phyloP scores from a whole-genome alignment of 2,329 filamentous ascomycete species.

The Colletotrichum aenigma region DNA sequence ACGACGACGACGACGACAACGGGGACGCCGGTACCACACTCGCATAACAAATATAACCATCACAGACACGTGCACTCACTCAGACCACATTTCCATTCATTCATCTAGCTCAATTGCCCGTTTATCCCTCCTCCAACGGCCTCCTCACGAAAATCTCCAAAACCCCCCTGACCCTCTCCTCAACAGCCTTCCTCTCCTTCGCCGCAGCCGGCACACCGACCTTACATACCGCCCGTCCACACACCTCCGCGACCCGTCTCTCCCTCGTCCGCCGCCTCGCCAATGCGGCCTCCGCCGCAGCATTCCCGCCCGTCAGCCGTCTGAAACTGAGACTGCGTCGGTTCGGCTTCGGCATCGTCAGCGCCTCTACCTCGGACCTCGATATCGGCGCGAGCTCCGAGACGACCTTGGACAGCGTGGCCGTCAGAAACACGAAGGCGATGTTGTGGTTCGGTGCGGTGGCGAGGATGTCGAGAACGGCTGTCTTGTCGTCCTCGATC shows the following conservation, averaged over 20 bases:
- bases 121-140: slow-evolving; percentile 13
- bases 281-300: slow-evolving; percentile 28
- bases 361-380: slow-evolving; percentile 37
- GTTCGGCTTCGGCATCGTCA: slow-evolving; percentile 27
- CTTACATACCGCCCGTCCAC: slow-evolving; percentile 68
- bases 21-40: accelerated
- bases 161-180: slow-evolving; percentile 69
- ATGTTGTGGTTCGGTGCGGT: slow-evolving; percentile 81
- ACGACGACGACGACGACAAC: not conserved
- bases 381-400: slow-evolving; percentile 50
- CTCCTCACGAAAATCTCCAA: slow-evolving; percentile 68
- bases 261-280: slow-evolving; percentile 63
- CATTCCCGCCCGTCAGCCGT: slow-evolving; percentile 30
- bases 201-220: slow-evolving; percentile 38
- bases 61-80: not conserved
- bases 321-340: slow-evolving; percentile 52
- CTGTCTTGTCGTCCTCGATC: slow-evolving; percentile 49
- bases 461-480: slow-evolving; percentile 75
- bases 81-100: not conserved
- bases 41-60: not conserved
- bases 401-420: slow-evolving; percentile 67
- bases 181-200: slow-evolving; percentile 62
- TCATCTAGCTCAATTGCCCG: not conserved
- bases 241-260: slow-evolving; percentile 66
- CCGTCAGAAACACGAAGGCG: slow-evolving; percentile 84